Percentiles rank a stretch among this genome's conserved stretches.
phyloP scores from a whole-genome alignment of 1,139 yeast species.

The Hyphopichia burtonii region DNA sequence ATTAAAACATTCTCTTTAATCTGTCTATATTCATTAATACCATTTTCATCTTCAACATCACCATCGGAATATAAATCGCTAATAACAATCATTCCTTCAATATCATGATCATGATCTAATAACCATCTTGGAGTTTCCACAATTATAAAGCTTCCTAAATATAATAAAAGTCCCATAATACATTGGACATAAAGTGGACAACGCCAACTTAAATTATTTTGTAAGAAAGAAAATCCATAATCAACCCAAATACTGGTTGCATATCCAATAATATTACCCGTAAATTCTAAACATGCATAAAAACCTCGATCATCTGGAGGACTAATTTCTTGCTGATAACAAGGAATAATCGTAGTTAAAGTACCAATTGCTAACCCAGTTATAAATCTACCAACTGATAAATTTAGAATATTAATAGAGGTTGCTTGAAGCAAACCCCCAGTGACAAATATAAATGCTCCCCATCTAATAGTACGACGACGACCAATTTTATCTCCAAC shows the following conservation, averaged over 20 bases:
- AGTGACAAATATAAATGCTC: constrained; percentile 73
- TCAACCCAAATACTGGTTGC: constrained; percentile 90
- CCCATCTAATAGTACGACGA: constrained; percentile 75
- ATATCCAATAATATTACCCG: constrained; percentile 88
- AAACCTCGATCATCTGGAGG: constrained; percentile 89
- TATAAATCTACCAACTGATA: constrained; percentile 74
- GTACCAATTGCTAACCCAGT: constrained; percentile 90
- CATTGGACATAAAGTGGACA: constrained; percentile 77
- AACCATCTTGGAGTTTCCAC: constrained; percentile 92
- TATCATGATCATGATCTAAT: constrained; percentile 82
- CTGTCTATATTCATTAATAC: constrained; percentile 53
- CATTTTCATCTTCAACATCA: constrained; percentile 57
- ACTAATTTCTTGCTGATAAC: constrained; percentile 87
- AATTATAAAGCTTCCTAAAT: constrained; percentile 70
- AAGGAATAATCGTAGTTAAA: constrained; percentile 92
- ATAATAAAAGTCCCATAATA: constrained; percentile 66
- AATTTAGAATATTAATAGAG: constrained; percentile 38
- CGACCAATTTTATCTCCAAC: constrained; percentile 82
- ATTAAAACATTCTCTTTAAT: constrained; percentile 53
- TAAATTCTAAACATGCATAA: constrained; percentile 87
- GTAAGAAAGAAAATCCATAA: constrained; percentile 68
- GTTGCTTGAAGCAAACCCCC: constrained; percentile 79
- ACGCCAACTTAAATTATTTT: constrained; percentile 65
- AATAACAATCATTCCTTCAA: constrained; percentile 67
- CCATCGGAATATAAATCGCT: constrained; percentile 48